Conservation (phyloP, 2,329 filamentous ascomycete species). For the Ascocoryne sarcoides region DNA sequence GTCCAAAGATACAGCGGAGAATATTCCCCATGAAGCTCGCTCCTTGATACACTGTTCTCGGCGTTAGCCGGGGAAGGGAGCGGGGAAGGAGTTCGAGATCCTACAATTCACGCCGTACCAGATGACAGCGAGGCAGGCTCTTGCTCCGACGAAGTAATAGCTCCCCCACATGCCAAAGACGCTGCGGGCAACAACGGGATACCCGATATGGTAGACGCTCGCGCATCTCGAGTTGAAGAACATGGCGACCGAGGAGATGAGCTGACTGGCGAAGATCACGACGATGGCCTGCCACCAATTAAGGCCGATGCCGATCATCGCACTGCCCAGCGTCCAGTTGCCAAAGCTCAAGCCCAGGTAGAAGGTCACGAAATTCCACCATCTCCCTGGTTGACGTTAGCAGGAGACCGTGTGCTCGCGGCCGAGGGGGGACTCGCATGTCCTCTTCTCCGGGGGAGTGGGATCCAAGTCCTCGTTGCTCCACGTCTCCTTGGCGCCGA, state of each 20-base stretch:
- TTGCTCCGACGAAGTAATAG: slow-evolving; percentile 33
- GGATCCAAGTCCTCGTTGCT: slow-evolving; percentile 30
- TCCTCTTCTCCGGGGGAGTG: slow-evolving; percentile 31
- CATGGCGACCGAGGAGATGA: slow-evolving; percentile 35
- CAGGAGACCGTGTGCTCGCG: background rate
- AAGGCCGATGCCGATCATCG: slow-evolving; percentile 34
- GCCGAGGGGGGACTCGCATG: slow-evolving; percentile 19
- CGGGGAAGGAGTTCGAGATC: slow-evolving; percentile 29
- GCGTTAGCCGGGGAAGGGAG: slow-evolving; percentile 2
- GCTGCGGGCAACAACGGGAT: slow-evolving; percentile 28
- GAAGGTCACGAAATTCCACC: slow-evolving; percentile 34
- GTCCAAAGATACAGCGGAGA: slow-evolving; percentile 36
- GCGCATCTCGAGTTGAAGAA: slow-evolving; percentile 37
- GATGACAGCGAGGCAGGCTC: slow-evolving; percentile 38
- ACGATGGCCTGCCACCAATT: slow-evolving; percentile 38
- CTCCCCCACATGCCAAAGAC: slow-evolving; percentile 39
- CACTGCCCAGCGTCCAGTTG: slow-evolving; percentile 35
- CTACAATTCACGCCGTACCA: slow-evolving; percentile 59
- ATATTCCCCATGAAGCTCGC: slow-evolving; percentile 40
- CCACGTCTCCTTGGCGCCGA: slow-evolving; percentile 13
- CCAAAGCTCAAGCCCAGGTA: slow-evolving; percentile 34
- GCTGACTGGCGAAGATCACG: slow-evolving; percentile 35
- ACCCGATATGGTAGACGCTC: slow-evolving; percentile 35
- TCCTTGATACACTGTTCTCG: slow-evolving; percentile 33
- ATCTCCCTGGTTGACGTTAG: slow-evolving; percentile 21